Evolutionary conservation across 75 land plant genomes (phyloP), one percentile per base, ranked within the genome.

Genomic region (Cupressus sempervirens): DNA sequence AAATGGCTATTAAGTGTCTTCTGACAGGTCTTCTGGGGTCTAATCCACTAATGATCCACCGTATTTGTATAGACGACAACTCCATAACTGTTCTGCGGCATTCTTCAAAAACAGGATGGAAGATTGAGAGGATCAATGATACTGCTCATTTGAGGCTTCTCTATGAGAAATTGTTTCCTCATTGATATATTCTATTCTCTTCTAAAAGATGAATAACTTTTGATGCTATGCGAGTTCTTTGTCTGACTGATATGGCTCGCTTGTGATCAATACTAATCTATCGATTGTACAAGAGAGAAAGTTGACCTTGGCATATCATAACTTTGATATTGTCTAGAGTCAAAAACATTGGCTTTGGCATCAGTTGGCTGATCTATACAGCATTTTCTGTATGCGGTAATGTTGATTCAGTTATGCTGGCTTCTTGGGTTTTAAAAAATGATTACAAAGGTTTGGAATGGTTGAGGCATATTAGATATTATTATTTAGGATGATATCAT

Each of bases 61-160:
- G 87, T 58, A 84, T 94, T 35, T 92, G 92, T 83, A 90, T 96
- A 72, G 97, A 96, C 72, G 93, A 96, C 70, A 88, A 96, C 72
- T 96, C 97, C 4, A 86, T 92, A 23, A 93, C 96, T 26, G 94
- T 94, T 16, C 74, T 96, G 48, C 89, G 89, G 54, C 96, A 93
- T 87, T 90, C 94, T 12, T 87, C 92, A 84, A 92, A 88, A 82
- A 87, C 85, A 16, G 97, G 97, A 58, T 96, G 97, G 97, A 92
- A 94, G 88, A 84, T 96, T 32, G 89, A 92, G 86, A 79, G 93
- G 85, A 77, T 93, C 50, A 95, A 95, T 84, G 97, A 95, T 82
- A 95, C 96, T 43, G 87, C 97, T 72, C 97, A 96, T 88, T 90
- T 96, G 48, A 92, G 96, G 86, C 95, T 92, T 85, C 89, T 95